Evolutionary conservation across 2,329 filamentous ascomycete genomes (phyloP).

Genomic region (Ascochyta fabae): DNA sequence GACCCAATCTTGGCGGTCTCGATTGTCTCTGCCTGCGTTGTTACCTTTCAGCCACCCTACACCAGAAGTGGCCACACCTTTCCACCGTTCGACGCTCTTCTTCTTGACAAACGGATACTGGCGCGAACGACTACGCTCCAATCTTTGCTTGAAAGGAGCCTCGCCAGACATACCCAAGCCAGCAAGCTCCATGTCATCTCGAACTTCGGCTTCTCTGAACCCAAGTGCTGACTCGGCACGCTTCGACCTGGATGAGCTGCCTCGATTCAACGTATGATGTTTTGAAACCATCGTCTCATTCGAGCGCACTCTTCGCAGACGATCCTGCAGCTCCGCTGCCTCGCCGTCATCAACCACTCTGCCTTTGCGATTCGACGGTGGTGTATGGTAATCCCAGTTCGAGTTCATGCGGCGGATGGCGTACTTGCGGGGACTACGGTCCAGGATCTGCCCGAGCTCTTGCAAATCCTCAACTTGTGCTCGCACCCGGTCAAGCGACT

Average conservation of each 20-base stretch:
- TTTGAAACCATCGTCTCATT: constrained; percentile 40
- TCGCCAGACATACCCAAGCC: constrained; percentile 33
- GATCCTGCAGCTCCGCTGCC: constrained; percentile 37
- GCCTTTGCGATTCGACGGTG: constrained; percentile 44
- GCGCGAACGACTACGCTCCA: constrained; percentile 41
- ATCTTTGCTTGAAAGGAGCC: constrained; percentile 38
- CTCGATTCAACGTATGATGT: constrained; percentile 24
- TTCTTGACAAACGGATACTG: constrained; percentile 45
- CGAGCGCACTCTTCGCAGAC: constrained; percentile 39
- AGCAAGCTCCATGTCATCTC: constrained; percentile 46
- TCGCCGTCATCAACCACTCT: constrained; percentile 40
- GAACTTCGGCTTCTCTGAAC: constrained; percentile 47
- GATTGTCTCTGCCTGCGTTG: constrained; percentile 34
- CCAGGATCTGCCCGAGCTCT: constrained; percentile 50
- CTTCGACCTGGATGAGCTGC: constrained; percentile 31
- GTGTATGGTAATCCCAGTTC: constrained; percentile 43
- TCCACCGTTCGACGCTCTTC: constrained; percentile 44
- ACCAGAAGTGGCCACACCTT: constrained; percentile 40
- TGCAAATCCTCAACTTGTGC: constrained; percentile 51
- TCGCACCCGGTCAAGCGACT: constrained; percentile 57
- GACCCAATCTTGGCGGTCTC: constrained; percentile 36
- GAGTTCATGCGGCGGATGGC: constrained; percentile 32
- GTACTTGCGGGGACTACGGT: constrained; percentile 55
- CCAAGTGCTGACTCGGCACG: constrained; percentile 37
- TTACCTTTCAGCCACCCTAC: constrained; percentile 47